Evolutionary conservation across 768 basidiomycete species (phyloP).

Genomic region (Strobilomyces dryophilus): DNA sequence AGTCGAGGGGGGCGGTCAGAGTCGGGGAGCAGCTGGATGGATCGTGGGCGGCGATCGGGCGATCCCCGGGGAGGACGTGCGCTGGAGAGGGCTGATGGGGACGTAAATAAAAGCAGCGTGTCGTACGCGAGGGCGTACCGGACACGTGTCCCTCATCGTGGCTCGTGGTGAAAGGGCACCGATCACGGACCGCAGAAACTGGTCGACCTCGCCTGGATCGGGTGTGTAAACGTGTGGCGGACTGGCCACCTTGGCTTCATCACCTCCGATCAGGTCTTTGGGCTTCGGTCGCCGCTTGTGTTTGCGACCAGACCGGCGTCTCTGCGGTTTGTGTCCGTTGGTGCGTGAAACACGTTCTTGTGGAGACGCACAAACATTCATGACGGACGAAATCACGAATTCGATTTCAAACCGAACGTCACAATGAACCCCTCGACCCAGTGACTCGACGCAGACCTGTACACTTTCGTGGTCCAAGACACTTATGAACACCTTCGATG

Average conservation of each 20-base stretch:
- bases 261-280: conserved; percentile 7
- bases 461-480: too few species aligned
- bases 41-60: conserved; percentile 2
- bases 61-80: conserved; percentile 7
- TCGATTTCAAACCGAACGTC: too few species aligned
- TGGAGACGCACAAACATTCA: too few species aligned
- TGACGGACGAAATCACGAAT: too few species aligned
- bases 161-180: not conserved
- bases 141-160: not conserved
- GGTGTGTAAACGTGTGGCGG: conserved; percentile 14
- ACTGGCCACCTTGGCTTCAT: too few species aligned
- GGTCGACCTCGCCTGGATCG: conserved; percentile 23
- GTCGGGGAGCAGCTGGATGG: not conserved
- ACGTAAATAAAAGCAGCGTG: conserved; percentile 7
- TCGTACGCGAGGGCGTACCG: conserved; percentile 19
- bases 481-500: too few species aligned
- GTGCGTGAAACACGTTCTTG: too few species aligned
- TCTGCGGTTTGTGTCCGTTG: too few species aligned
- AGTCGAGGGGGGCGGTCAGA: conserved; percentile 11
- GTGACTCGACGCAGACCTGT: too few species aligned
- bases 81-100: conserved; percentile 12
- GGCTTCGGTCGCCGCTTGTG: conserved; percentile 8
- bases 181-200: conserved; percentile 25
- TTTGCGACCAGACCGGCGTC: too few species aligned
- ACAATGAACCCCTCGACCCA: too few species aligned